These are phyloP conservation scores for Castanea sativa DNA, from an alignment of 306 rosid genomes.

Conservation along the genomic window DNA sequence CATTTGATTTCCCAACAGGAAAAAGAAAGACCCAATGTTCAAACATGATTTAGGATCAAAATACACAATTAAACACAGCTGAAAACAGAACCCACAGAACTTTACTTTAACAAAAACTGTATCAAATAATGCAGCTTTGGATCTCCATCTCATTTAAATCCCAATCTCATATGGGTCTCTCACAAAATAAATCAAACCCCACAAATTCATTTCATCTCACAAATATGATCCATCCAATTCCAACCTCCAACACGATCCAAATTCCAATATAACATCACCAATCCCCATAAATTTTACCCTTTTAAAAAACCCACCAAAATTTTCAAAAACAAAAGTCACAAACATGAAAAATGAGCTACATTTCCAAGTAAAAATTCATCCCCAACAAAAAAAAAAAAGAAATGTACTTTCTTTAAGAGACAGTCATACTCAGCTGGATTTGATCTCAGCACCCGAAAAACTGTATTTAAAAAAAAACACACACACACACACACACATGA, in stretches of 20 bases:
- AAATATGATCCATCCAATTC: slow-evolving; percentile 4
- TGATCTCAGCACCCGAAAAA: not conserved
- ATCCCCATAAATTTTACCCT: slow-evolving; percentile 2
- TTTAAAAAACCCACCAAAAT: not conserved
- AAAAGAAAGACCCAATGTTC: not conserved
- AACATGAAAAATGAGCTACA: slow-evolving; percentile 1
- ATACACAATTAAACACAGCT: not conserved
- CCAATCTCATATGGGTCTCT: slow-evolving; percentile 22
- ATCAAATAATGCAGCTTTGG: slow-evolving; percentile 22
- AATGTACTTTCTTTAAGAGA: not conserved
- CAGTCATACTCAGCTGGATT: slow-evolving; percentile 21
- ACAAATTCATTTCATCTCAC: slow-evolving; percentile 2
- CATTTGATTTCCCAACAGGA: not conserved
- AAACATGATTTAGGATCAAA: not conserved
- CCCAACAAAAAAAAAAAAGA: not conserved
- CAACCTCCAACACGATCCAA: slow-evolving; percentile 29
- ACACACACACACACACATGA: too few species aligned
- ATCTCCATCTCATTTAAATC: slow-evolving; percentile 22
- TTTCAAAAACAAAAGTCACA: not conserved
- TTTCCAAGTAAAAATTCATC: not conserved
- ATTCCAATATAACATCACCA: slow-evolving; percentile 13
- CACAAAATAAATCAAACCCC: slow-evolving; percentile 9
- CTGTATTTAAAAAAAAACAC: too few species aligned
- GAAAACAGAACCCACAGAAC: not conserved
- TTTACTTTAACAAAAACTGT: slow-evolving; percentile 6